Conservation (phyloP, 1,139 yeast species). For the Wickerhamomyces sp. region DNA sequence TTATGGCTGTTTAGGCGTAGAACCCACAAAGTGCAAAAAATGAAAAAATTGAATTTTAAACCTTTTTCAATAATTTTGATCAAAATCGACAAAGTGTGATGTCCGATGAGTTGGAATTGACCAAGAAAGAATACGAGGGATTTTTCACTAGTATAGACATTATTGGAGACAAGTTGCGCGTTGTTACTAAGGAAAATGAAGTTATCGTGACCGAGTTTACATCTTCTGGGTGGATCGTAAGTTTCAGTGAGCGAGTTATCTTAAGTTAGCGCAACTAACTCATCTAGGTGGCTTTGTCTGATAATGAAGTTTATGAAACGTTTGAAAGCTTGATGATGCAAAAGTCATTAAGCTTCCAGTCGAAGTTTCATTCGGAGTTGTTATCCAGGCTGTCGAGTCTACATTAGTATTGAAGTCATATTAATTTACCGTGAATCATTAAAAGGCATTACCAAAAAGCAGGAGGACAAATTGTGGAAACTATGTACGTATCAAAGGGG, state of each 20-base stretch:
- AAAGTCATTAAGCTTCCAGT: conserved; percentile 31
- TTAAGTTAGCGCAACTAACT: too few relatives aligned
- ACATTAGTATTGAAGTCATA: too few relatives aligned
- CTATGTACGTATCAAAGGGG: too few relatives aligned
- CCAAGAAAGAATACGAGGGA: conserved; percentile 9
- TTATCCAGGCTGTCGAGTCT: neutral
- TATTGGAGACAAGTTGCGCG: conserved; percentile 3
- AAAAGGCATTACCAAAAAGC: too few relatives aligned
- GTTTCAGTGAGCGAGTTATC: conserved; percentile 6
- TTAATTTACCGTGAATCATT: neutral
- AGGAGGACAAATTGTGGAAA: too few relatives aligned
- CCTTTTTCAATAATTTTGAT: neutral
- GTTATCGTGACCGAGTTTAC: conserved; percentile 15
- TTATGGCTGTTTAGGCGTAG: too few relatives aligned
- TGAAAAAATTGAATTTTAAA: neutral
- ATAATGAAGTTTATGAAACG: conserved; percentile 32
- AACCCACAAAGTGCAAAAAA: too few relatives aligned
- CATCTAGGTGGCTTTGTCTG: too few relatives aligned
- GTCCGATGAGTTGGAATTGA: conserved; percentile 7
- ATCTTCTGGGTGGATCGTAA: conserved; percentile 25
- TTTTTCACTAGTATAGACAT: conserved; percentile 6
- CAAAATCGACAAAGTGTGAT: too few relatives aligned
- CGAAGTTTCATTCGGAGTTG: conserved; percentile 30
- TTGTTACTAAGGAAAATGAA: conserved; percentile 23
- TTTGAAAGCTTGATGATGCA: conserved; percentile 42